These are phyloP conservation scores for Neopestalotiopsis sp. DNA, from an alignment of 2,329 filamentous ascomycete species.

Conservation along the genomic window DNA sequence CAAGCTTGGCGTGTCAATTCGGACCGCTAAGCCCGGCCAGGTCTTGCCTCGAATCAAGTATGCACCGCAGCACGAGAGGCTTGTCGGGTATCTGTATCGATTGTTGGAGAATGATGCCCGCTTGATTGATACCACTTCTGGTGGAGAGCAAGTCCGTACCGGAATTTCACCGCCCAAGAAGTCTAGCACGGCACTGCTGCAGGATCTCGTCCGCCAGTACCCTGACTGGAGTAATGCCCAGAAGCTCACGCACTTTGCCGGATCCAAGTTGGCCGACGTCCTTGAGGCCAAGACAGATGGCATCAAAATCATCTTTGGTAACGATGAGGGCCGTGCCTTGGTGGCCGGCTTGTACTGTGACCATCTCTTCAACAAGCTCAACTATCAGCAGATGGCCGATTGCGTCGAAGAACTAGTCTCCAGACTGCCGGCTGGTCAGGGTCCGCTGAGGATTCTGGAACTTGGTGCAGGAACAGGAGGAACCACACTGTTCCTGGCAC, in stretches of 20 bases:
- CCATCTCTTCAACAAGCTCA: conserved; percentile 35
- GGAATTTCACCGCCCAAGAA: no score
- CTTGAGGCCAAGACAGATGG: conserved; percentile 41
- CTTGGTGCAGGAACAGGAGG: conserved; percentile 21
- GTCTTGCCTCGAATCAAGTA: neutral
- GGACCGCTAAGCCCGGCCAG: no score
- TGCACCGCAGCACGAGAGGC: neutral
- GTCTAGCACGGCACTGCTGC: neutral
- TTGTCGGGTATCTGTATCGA: neutral
- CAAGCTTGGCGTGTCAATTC: neutral
- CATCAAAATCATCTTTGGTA: conserved; percentile 44
- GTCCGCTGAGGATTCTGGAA: conserved; percentile 37
- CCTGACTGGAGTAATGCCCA: neutral
- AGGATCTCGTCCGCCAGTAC: neutral
- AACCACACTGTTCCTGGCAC: no score
- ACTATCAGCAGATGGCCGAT: conserved; percentile 33
- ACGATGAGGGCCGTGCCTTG: conserved; percentile 37
- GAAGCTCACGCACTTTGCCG: neutral
- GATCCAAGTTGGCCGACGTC: neutral
- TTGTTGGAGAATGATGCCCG: neutral
- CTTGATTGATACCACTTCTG: neutral
- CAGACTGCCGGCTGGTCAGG: conserved; percentile 8
- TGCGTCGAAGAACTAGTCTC: conserved; percentile 27
- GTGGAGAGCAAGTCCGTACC: no score
- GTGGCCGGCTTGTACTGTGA: conserved; percentile 42